Evolutionary conservation across 371 early-diverging fungal genomes (phyloP), one percentile per base, ranked within the genome.

Genomic region (Mortierella sp.): DNA sequence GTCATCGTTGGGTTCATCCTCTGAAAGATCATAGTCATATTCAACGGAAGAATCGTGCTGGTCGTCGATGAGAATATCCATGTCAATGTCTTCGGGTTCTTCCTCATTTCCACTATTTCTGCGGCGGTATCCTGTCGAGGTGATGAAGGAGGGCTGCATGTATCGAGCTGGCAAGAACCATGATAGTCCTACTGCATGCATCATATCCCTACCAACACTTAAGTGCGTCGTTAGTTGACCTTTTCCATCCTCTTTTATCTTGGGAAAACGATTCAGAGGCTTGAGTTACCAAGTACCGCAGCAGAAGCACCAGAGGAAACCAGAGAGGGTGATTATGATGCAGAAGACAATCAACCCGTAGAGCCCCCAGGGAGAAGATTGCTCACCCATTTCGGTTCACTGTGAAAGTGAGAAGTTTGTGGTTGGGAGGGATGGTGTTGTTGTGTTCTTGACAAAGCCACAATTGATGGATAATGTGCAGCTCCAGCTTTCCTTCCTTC

Each of bases 111-210:
- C 58, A 28, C 23, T 47, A 1, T 69, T 68, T 14, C 64, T 67
- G 16, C 69, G 59, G 41, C 52, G 60, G 30, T 73, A 68, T 56
- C 74, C 41, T 31, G 48, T 55, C 5, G 57, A 64, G 45, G 45
- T 73, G 64, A 73, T 60, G 47, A 70, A 76, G 7, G 78, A 76
- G 0, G 78, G 78, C n/a, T 70, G 70, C 71, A 76, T 69, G 18
- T 70, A 76, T n/a, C 66, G 70, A 16, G 78, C 71, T 2, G 78
- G 78, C 0, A 76, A 70, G 31, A 70, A 59, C 46, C 61, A 49
- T 1, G 70, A 61, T 5, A 76, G 28, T 18, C 78, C 78, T 39
- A 63, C 71, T 24, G 70, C 70, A 7, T 71, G 47, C 71, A 76
- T 62, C 18, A 46, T 54, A 46, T 76, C 70, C 30, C 78, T 65